Conservation (phyloP, 805 yeast genomes). For the Cyberlindnera bimundalis region DNA sequence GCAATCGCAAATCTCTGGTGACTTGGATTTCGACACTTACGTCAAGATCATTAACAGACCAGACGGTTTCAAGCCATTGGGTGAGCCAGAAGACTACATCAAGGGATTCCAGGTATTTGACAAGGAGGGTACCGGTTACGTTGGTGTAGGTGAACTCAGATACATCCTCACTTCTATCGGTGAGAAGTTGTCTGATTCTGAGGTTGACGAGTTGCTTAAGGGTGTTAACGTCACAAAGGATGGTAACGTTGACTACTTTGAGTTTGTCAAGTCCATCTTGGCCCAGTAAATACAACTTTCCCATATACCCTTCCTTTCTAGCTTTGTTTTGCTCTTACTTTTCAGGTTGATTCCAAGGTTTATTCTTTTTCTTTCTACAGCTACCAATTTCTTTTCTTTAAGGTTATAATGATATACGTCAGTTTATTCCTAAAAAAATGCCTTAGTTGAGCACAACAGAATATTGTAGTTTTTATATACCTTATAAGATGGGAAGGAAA, state of each 20-base stretch:
- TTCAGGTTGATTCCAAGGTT: background rate
- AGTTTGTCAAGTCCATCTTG: conserved; percentile 88
- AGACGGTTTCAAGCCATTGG: conserved; percentile 82
- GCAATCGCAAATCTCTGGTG: conserved; percentile 38
- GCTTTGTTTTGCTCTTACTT: background rate
- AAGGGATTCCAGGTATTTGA: conserved; percentile 97
- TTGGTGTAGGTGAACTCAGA: conserved; percentile 94
- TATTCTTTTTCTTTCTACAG: background rate
- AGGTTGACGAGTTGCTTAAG: conserved; percentile 93
- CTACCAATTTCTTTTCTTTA: background rate
- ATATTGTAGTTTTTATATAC: too few relatives aligned
- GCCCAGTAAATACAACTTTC: conserved; percentile 55
- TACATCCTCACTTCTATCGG: conserved; percentile 95
- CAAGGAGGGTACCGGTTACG: conserved; percentile 91
- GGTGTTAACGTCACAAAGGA: conserved; percentile 93
- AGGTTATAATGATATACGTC: too few relatives aligned
- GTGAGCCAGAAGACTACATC: conserved; percentile 84
- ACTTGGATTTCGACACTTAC: conserved; percentile 70
- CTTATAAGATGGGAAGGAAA: conserved; percentile 68
- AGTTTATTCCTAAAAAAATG: too few relatives aligned
- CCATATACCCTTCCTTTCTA: background rate
- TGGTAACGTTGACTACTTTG: conserved; percentile 92
- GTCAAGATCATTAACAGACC: conserved; percentile 77
- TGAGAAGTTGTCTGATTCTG: conserved; percentile 84
- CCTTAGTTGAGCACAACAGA: too few relatives aligned